Evolutionary conservation across 257 asterid species (phyloP).

Genomic region (Asclepias syriaca): DNA sequence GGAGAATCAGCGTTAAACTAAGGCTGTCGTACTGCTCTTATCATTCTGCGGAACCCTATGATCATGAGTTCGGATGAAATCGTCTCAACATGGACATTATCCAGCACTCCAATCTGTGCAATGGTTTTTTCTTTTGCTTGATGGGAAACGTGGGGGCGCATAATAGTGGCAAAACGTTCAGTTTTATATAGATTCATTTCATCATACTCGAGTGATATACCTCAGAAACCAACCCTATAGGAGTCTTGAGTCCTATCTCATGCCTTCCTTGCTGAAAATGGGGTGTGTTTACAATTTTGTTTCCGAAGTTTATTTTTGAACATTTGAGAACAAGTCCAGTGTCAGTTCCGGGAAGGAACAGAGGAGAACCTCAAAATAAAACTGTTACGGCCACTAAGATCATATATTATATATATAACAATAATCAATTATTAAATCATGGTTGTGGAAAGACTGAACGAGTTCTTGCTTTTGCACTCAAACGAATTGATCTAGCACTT

Average conservation of each 20-base stretch:
- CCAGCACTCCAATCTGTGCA: background rate
- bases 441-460: too few relatives aligned
- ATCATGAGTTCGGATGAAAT: background rate
- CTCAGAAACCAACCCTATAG: background rate
- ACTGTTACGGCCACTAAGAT: too few relatives aligned
- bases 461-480: background rate
- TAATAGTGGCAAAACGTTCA: background rate
- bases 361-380: too few relatives aligned
- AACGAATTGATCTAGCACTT: slow-evolving; percentile 35
- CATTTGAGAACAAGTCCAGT: background rate
- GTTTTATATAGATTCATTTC: too few relatives aligned
- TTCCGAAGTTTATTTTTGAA: background rate
- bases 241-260: background rate
- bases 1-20: background rate
- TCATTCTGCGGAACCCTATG: background rate
- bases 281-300: background rate
- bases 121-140: background rate
- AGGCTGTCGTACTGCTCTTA: background rate
- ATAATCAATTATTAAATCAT: too few relatives aligned
- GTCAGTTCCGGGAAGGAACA: background rate
- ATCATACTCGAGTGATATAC: background rate
- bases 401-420: too few relatives aligned
- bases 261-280: background rate
- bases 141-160: background rate
- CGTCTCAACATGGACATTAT: too few relatives aligned